Conservation (phyloP, 495 filamentous ascomycete species). For the Hypoxylon fragiforme region DNA sequence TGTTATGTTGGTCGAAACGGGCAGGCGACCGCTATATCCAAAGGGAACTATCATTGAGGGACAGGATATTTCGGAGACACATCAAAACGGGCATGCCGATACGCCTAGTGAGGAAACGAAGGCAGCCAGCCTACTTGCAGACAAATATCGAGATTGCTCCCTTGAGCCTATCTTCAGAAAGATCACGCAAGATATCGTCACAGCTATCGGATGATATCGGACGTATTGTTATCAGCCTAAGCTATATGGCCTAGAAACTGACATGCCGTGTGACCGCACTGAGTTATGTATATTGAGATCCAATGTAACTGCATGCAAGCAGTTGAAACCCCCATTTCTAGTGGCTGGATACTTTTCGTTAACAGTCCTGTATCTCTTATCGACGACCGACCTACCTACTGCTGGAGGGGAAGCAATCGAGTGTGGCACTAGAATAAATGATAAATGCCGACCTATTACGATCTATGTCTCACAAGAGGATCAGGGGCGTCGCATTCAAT, state of each 20-base stretch:
- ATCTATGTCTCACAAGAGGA: conserved; percentile 11
- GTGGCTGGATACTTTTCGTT: conserved; percentile 4
- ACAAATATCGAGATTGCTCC: conserved; percentile 79
- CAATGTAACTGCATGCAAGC: conserved; percentile 12
- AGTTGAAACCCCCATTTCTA: conserved; percentile 6
- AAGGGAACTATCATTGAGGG: conserved; percentile 53
- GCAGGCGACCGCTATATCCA: conserved; percentile 53
- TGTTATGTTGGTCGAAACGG: conserved; percentile 57
- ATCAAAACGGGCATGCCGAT: conserved; percentile 21
- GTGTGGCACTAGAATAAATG: conserved; percentile 16
- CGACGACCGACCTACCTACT: conserved; percentile 5
- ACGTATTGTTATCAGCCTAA: conserved; percentile 36
- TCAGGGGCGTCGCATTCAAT: conserved; percentile 13
- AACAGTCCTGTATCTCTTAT: not conserved
- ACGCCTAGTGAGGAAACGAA: conserved; percentile 39
- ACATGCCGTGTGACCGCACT: conserved; percentile 23
- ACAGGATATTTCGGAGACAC: conserved; percentile 44
- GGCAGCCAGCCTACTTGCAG: conserved; percentile 64
- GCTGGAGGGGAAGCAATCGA: conserved; percentile 23
- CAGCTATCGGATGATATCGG: conserved; percentile 44
- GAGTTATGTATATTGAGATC: conserved; percentile 23
- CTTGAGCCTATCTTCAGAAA: conserved; percentile 71
- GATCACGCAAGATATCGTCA: conserved; percentile 62
- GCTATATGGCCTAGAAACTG: conserved; percentile 18
- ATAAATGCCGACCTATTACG: conserved; percentile 21